Evolutionary conservation across 345 rosid genomes (phyloP).

Genomic region (Sonneratia caseolaris): DNA sequence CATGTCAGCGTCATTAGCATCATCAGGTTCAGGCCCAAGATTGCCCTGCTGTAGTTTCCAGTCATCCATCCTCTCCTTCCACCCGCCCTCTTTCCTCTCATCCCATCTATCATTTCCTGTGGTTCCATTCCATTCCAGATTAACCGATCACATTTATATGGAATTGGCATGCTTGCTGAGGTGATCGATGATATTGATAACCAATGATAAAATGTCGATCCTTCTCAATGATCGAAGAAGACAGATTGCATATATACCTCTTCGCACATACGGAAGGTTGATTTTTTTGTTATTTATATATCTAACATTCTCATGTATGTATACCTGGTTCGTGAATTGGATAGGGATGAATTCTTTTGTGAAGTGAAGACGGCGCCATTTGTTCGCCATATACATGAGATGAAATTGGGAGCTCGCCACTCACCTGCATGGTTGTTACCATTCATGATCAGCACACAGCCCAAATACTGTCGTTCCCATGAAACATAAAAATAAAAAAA

Average conservation of each 20-base stretch:
- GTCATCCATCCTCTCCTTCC: slow-evolving; percentile 90
- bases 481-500: no score
- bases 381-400: slow-evolving; percentile 54
- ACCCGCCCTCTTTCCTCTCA: slow-evolving; percentile 40
- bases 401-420: slow-evolving; percentile 85
- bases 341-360: slow-evolving; percentile 88
- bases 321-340: slow-evolving; percentile 74
- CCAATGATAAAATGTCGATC: no score
- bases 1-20: slow-evolving; percentile 52
- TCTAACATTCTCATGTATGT: not conserved
- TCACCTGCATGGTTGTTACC: slow-evolving; percentile 36
- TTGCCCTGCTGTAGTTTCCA: slow-evolving; percentile 88
- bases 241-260: no score
- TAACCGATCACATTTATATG: not conserved
- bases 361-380: slow-evolving; percentile 43
- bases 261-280: no score
- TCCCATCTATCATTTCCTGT: slow-evolving; percentile 78
- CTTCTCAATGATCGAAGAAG: no score
- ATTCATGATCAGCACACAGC: not conserved
- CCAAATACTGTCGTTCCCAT: no score
- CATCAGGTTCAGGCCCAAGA: slow-evolving; percentile 69
- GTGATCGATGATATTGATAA: no score
- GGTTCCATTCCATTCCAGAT: not conserved
- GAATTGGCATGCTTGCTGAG: no score
- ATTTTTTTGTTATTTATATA: not conserved